phyloP scores from a whole-genome alignment of 345 rosid genomes.

The Sonneratia alba region DNA sequence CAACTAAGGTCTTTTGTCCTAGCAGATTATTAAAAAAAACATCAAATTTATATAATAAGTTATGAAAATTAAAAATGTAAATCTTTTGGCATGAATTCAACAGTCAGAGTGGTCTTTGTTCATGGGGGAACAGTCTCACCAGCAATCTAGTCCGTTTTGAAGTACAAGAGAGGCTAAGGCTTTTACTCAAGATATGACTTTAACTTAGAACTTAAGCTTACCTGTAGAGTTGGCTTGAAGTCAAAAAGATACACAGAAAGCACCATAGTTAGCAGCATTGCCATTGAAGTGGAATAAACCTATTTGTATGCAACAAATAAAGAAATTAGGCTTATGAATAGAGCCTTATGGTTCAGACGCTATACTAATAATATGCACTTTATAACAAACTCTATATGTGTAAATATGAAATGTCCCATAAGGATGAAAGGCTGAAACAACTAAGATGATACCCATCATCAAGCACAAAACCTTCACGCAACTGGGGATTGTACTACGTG shows the following conservation, averaged over 20 bases:
- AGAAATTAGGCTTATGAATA: neutral
- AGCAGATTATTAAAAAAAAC: neutral
- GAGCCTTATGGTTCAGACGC: neutral
- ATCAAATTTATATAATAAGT: neutral
- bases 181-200: neutral
- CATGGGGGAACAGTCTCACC: neutral
- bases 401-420: neutral
- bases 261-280: constrained; percentile 76
- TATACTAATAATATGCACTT: neutral
- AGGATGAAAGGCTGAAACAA: neutral
- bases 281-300: constrained; percentile 89
- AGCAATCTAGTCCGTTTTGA: neutral
- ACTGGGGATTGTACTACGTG: neutral
- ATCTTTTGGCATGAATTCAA: neutral
- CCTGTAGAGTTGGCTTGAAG: constrained; percentile 73
- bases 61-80: too few species aligned
- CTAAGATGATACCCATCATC: neutral
- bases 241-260: constrained; percentile 58
- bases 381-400: neutral
- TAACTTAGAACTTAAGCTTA: constrained; percentile 8
- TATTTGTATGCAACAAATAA: constrained; percentile 14
- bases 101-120: neutral
- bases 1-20: neutral
- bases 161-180: neutral
- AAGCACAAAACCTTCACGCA: neutral